These are phyloP conservation scores for Aspergillus nomiae DNA, from an alignment of 2,329 filamentous ascomycete species.

Conservation along the genomic window DNA sequence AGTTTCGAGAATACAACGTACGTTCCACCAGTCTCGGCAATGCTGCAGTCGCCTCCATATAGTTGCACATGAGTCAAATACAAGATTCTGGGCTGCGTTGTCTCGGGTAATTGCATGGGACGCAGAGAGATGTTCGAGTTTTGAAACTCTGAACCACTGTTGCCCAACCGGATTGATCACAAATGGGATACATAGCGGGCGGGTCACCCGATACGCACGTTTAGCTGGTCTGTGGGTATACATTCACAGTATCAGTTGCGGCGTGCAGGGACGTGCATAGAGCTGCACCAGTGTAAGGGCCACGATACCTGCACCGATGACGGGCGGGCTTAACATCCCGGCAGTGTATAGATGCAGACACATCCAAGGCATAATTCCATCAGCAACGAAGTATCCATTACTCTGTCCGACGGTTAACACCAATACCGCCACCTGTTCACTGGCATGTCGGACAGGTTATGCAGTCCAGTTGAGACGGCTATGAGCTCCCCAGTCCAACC, in stretches of 20 bases:
- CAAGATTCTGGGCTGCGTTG: conserved; percentile 2
- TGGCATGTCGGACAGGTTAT: not conserved
- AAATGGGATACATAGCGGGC: not conserved
- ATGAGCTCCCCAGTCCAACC: not conserved
- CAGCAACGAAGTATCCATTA: not conserved
- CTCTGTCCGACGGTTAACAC: not conserved
- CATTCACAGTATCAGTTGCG: conserved; percentile 3
- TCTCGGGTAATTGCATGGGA: conserved; percentile 15
- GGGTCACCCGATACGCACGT: conserved; percentile 5
- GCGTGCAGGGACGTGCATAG: conserved; percentile 8
- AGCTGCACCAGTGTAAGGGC: not conserved
- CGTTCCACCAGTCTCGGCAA: not conserved
- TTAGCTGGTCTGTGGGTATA: not conserved
- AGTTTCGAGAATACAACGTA: not conserved
- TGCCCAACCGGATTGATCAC: conserved; percentile 5
- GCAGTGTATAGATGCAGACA: not conserved
- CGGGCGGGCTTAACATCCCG: not conserved
- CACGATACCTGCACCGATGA: not conserved
- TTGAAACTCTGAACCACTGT: not conserved
- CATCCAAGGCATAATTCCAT: not conserved
- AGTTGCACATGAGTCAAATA: conserved; percentile 3
- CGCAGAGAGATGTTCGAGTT: conserved; percentile 6
- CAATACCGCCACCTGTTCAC: not conserved
- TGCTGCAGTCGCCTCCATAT: not conserved
- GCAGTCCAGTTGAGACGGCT: not conserved